phyloP scores from a whole-genome alignment of 2,329 filamentous ascomycete species.

The Fusarium sp. region DNA sequence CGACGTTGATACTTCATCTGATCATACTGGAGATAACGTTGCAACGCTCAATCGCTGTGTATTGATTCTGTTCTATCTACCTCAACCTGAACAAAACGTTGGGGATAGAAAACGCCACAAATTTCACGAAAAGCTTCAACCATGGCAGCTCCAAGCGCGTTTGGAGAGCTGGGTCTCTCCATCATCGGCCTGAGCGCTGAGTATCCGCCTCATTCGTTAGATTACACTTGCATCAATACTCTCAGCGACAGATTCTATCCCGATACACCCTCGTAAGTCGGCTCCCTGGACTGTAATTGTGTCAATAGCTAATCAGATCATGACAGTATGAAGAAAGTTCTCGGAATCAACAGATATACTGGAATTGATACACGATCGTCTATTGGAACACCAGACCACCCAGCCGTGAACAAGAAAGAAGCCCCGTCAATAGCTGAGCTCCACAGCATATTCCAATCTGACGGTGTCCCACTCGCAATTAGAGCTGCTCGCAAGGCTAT shows the following conservation, averaged over 20 bases:
- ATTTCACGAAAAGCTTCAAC: conserved; percentile 2
- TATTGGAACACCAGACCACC: conserved; percentile 70
- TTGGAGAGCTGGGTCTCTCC: conserved; percentile 67
- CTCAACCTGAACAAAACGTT: conserved; percentile 33
- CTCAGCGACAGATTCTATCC: conserved; percentile 69
- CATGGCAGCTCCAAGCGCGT: conserved; percentile 57
- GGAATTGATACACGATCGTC: conserved; percentile 73
- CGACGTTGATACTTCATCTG: neutral
- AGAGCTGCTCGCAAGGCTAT: conserved; percentile 66
- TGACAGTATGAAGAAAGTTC: conserved; percentile 69
- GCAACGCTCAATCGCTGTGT: neutral
- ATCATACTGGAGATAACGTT: neutral
- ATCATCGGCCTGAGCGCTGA: conserved; percentile 69
- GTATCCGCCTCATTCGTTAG: conserved; percentile 68
- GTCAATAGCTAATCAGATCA: neutral
- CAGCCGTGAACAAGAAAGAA: conserved; percentile 66
- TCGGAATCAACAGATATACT: conserved; percentile 72
- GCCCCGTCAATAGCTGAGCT: conserved; percentile 66
- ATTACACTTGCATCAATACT: conserved; percentile 61
- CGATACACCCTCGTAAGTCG: conserved; percentile 66
- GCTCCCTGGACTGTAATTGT: neutral
- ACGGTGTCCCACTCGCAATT: conserved; percentile 69
- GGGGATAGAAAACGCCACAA: conserved; percentile 25
- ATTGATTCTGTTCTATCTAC: neutral
- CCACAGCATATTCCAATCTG: conserved; percentile 64